phyloP scores from a whole-genome alignment of 73 alveolate genomes.

The Tetrahymena borealis region DNA sequence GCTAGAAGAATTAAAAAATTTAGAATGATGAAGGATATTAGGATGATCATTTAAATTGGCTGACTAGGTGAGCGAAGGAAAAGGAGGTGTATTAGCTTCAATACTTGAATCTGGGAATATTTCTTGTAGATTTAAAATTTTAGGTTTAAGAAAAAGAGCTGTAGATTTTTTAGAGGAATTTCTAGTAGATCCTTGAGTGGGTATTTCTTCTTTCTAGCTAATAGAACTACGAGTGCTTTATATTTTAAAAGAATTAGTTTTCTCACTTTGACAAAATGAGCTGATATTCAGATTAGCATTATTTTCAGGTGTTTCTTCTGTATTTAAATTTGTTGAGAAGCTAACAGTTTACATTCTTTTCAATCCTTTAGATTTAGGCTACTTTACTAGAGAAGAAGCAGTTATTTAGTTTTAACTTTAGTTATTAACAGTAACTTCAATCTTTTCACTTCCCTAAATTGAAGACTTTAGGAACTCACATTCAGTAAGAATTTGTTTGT shows the following conservation, averaged over 20 bases:
- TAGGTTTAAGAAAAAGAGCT: background rate
- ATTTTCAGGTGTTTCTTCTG: too few relatives aligned
- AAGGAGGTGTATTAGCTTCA: background rate
- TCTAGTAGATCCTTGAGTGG: background rate
- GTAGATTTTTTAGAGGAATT: background rate
- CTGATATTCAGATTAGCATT: background rate
- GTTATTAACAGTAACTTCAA: background rate
- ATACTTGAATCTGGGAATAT: background rate
- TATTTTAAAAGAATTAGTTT: background rate
- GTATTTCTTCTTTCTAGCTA: background rate
- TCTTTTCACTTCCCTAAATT: background rate
- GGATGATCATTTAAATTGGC: background rate
- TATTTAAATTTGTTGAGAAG: background rate
- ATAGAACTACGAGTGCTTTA: background rate
- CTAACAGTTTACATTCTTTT: background rate
- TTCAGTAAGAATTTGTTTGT: background rate
- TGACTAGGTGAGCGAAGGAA: background rate
- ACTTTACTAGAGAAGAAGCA: background rate
- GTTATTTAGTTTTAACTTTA: background rate
- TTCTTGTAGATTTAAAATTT: background rate
- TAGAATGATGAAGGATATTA: background rate
- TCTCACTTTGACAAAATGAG: background rate
- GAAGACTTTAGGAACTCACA: background rate
- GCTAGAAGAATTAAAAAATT: background rate
- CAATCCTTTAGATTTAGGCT: background rate